Evolutionary conservation across 495 filamentous ascomycete species (phyloP).

Genomic region (Daldinia loculata): DNA sequence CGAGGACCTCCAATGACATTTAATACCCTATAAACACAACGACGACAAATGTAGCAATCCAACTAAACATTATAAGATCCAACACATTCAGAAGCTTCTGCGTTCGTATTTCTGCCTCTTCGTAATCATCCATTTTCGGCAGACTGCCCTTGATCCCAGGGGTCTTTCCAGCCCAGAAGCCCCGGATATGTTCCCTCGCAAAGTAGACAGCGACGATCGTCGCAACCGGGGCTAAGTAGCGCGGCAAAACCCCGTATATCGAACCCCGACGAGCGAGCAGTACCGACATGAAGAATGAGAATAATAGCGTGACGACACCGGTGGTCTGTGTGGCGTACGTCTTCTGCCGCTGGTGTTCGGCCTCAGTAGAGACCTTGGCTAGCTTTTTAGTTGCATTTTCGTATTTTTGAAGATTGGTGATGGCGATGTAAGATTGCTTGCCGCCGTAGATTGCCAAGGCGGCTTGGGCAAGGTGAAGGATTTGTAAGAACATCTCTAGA

Average conservation of each 20-base stretch:
- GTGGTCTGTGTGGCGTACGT: slow-evolving; percentile 54
- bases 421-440: slow-evolving; percentile 51
- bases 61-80: background rate
- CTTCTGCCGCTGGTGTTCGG: slow-evolving; percentile 40
- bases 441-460: slow-evolving; percentile 37
- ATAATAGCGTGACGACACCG: slow-evolving; percentile 38
- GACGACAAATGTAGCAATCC: background rate
- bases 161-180: slow-evolving; percentile 23
- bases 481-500: background rate
- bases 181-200: slow-evolving; percentile 19
- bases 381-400: slow-evolving; percentile 53
- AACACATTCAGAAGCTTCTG: background rate
- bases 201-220: slow-evolving; percentile 16
- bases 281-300: slow-evolving; percentile 28
- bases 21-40: background rate
- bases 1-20: background rate
- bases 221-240: slow-evolving; percentile 12
- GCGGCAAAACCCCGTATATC: slow-evolving; percentile 20
- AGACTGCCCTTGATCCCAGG: slow-evolving; percentile 14
- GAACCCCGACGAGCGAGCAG: slow-evolving; percentile 18
- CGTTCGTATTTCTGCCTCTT: slow-evolving; percentile 20
- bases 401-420: slow-evolving; percentile 53
- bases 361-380: slow-evolving; percentile 50
- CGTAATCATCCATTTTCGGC: slow-evolving; percentile 35
- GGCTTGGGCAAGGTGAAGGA: slow-evolving; percentile 27